Percentiles rank a stretch among this genome's conserved stretches.
These are phyloP conservation scores for Pelargonium citronellum DNA, from an alignment of 441 rosid genomes.

Conservation along the genomic window DNA sequence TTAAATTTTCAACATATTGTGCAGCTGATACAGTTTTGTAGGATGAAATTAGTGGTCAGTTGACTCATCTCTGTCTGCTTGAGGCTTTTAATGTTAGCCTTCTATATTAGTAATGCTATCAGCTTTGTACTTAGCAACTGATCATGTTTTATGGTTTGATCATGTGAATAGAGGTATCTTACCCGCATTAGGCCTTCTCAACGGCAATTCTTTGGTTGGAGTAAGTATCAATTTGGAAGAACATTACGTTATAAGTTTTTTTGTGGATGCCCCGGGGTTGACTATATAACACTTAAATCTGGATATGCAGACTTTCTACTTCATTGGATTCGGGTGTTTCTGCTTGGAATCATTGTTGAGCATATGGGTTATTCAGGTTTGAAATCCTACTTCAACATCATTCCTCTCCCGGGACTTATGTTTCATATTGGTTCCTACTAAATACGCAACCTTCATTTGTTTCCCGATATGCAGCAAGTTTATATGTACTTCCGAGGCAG, in stretches of 20 bases:
- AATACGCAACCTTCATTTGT: neutral
- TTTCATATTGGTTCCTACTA: conserved; percentile 6
- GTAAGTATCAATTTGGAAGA: conserved; percentile 36
- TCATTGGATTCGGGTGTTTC: conserved; percentile 79
- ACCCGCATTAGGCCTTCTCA: conserved; percentile 76
- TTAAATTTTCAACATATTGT: neutral
- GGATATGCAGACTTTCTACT: conserved; percentile 64
- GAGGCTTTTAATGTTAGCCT: too few species aligned
- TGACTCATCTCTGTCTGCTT: neutral
- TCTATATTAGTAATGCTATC: neutral
- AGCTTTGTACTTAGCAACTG: conserved; percentile 14
- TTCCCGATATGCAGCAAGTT: conserved; percentile 63
- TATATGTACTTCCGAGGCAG: conserved; percentile 98
- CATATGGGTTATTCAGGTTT: conserved; percentile 97
- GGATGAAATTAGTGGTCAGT: neutral
- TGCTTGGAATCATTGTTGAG: conserved; percentile 73
- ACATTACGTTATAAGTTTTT: neutral
- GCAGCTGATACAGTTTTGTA: neutral
- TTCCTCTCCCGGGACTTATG: neutral
- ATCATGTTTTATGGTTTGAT: conserved; percentile 22
- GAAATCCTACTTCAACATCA: conserved; percentile 13
- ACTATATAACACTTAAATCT: conserved; percentile 3
- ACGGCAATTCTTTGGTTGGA: conserved; percentile 50
- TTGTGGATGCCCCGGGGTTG: neutral
- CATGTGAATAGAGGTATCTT: conserved; percentile 72